Percentiles rank a stretch among this genome's conserved stretches.
These are phyloP conservation scores for Sporothrix schenckii DNA, from an alignment of 2,329 filamentous ascomycete species.

Conservation along the genomic window DNA sequence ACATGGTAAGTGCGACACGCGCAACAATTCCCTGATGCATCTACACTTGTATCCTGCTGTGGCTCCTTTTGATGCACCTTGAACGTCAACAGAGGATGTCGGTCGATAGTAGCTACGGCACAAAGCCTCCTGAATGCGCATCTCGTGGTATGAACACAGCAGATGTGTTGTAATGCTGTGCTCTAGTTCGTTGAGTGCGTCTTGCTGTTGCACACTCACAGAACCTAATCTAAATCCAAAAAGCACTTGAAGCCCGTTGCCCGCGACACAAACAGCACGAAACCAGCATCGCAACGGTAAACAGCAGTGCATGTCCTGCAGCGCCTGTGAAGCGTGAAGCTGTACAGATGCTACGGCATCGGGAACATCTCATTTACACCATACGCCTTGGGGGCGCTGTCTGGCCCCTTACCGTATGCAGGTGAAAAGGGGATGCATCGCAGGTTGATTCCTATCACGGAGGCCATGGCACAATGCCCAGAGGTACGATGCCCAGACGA, in stretches of 20 bases:
- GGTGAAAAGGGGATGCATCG: not conserved
- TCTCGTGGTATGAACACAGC: not conserved
- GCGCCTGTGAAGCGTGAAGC: not conserved
- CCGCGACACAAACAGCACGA: not conserved
- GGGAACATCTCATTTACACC: too few relatives aligned
- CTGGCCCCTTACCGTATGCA: constrained; percentile 7
- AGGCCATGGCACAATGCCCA: not conserved
- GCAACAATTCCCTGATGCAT: not conserved
- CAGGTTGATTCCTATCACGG: not conserved
- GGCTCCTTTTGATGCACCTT: not conserved
- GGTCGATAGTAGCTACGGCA: not conserved
- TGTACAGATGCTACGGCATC: not conserved
- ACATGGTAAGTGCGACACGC: not conserved
- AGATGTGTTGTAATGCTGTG: not conserved
- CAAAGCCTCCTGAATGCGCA: not conserved
- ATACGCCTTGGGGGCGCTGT: not conserved
- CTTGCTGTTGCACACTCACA: not conserved
- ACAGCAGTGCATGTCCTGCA: not conserved
- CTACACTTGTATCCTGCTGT: not conserved
- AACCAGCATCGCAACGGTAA: not conserved
- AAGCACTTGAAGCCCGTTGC: not conserved
- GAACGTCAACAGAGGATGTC: not conserved
- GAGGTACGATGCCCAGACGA: not conserved
- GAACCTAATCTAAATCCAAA: not conserved
- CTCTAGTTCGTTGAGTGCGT: not conserved